Percentiles rank a stretch among this genome's conserved stretches.
Conservation (phyloP, 495 filamentous ascomycete genomes). For the Xylaria castorea region DNA sequence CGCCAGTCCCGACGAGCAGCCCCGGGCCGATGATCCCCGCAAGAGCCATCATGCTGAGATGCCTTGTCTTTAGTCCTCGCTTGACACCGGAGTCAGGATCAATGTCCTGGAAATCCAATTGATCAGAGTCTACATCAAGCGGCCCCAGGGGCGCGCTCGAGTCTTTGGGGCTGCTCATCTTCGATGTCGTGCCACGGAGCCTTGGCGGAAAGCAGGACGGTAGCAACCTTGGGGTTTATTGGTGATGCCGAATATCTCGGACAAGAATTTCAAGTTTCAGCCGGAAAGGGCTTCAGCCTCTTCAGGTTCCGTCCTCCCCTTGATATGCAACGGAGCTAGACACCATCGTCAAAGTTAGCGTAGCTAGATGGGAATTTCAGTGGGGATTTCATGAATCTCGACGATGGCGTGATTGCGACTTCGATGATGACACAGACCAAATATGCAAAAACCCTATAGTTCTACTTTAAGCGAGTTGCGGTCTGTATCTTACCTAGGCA, state of each 20-base stretch:
- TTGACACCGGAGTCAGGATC: constrained; percentile 57
- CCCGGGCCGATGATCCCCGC: constrained; percentile 64
- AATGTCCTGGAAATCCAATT: constrained; percentile 49
- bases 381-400: background rate
- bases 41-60: constrained; percentile 75
- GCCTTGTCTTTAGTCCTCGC: constrained; percentile 68
- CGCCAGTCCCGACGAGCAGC: constrained; percentile 64
- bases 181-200: background rate
- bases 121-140: constrained; percentile 31
- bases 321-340: background rate
- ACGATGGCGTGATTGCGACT: constrained; percentile 11
- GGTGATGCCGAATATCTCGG: background rate
- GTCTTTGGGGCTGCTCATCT: constrained; percentile 12
- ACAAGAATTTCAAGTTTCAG: background rate
- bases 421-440: background rate
- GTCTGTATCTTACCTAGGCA: background rate
- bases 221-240: background rate
- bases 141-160: constrained; percentile 7
- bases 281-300: background rate
- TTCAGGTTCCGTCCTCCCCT: background rate
- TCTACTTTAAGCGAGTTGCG: background rate
- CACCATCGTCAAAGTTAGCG: background rate
- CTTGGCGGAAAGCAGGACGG: background rate
- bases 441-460: constrained; percentile 2
- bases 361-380: background rate